Conservation (phyloP, 2,329 filamentous ascomycete species). For the Cyphellophora attinorum region DNA sequence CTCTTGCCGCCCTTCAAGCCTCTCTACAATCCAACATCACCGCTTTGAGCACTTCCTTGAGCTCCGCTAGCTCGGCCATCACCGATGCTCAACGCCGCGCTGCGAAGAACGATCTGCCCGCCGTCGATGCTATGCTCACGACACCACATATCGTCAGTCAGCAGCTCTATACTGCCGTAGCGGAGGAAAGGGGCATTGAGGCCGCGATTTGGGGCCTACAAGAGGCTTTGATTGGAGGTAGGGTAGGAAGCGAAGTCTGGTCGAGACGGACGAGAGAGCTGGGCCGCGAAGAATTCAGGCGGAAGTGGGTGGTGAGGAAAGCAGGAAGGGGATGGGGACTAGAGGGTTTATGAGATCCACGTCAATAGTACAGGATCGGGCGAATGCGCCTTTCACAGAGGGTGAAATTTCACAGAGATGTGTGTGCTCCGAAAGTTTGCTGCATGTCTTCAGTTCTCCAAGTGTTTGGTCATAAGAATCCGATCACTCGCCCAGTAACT, state of each 20-base stretch:
- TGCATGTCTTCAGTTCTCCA: too few relatives aligned
- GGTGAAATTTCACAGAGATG: too few relatives aligned
- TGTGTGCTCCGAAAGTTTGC: too few relatives aligned
- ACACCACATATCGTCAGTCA: constrained; percentile 87
- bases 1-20: constrained; percentile 60
- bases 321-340: constrained; percentile 37
- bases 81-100: constrained; percentile 56
- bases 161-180: constrained; percentile 80
- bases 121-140: constrained; percentile 85
- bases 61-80: constrained; percentile 70
- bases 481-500: too few relatives aligned
- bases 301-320: constrained; percentile 35
- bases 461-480: too few relatives aligned
- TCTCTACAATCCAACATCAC: constrained; percentile 67
- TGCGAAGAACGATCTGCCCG: constrained; percentile 47
- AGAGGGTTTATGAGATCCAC: constrained; percentile 17
- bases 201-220: constrained; percentile 68
- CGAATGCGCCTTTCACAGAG: too few relatives aligned
- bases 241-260: constrained; percentile 37
- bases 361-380: too few relatives aligned
- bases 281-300: constrained; percentile 38
- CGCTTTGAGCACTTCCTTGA: constrained; percentile 67
- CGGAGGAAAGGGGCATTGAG: constrained; percentile 77
- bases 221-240: constrained; percentile 33
- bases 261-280: constrained; percentile 35